Base-by-base conservation (phyloP, 192 early-diverging fungal genomes). In the Chytriomyces confervae region DNA sequence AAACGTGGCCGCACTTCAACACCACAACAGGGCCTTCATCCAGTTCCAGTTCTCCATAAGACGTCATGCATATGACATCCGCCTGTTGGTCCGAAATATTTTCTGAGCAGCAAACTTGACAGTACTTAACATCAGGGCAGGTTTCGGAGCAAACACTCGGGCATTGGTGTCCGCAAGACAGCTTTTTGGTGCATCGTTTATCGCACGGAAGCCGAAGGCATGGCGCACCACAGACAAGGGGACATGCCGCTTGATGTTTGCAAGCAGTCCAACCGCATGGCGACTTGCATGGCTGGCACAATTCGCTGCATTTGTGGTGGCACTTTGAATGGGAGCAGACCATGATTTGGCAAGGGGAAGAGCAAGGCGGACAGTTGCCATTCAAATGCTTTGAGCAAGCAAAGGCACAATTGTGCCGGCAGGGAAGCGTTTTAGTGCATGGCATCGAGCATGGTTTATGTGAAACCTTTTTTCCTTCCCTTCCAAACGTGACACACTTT, bases 141-240 rank as follows among this genome's bases (percentile, higher is more conserved):
- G 48, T 27, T 69, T 84, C 83, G 0, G 81, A 81, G 50, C 83
- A 84, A 6, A 84, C 75, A 5, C 63, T 61, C 1, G 81, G 81
- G 53, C 83, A 84, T 27, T 78, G 81, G 67, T 82, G 80, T 7
- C 83, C 83, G 64, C 83, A 84, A 8, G 13, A 13, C 13, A 82
- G 62, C 46, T 0, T 13, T 46, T 82, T 83, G 1, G 62, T 67
- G 66, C 90, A 91, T 27, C 88, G 75, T 43, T 72, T 16, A 71
- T 88, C 84, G 47, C 90, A 91, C 0, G 90, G 90, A n/a, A 90
- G 79, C 48, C 88, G 82, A 44, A 74, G 71, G 45, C 90, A 91
- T 7, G 90, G 90, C 6, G 80, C 83, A 24, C 88, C 90, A 47
- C 90, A 91, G 11, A 82, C 80, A 49, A 89, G 67, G 0, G 57